phyloP scores from a whole-genome alignment of 208 protist species.

The Zelonia costaricensis region DNA sequence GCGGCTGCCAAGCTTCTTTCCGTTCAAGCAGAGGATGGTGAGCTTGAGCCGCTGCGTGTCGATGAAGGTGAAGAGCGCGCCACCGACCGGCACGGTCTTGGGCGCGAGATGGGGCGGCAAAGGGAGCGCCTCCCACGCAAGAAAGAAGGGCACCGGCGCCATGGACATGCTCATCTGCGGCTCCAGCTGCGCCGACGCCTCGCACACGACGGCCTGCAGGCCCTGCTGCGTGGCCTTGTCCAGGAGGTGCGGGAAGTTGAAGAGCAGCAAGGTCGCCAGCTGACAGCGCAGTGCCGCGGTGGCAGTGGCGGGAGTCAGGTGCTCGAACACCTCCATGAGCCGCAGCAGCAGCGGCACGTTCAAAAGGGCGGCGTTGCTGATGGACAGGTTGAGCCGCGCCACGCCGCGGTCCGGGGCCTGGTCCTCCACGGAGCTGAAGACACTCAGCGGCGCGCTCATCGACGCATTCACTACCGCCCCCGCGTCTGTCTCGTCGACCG shows the following conservation, averaged over 20 bases:
- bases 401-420: conserved; percentile 20
- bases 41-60: conserved; percentile 82
- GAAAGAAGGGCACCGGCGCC: conserved; percentile 51
- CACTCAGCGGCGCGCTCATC: conserved; percentile 1
- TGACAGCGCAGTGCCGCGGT: conserved; percentile 43
- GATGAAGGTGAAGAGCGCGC: conserved; percentile 90
- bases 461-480: background rate
- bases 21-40: conserved; percentile 85
- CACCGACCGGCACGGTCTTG: conserved; percentile 77
- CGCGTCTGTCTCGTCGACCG: background rate
- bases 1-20: conserved; percentile 56
- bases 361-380: conserved; percentile 26
- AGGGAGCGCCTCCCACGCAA: conserved; percentile 68
- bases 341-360: conserved; percentile 65
- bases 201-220: conserved; percentile 39
- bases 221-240: conserved; percentile 38
- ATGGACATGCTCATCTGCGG: conserved; percentile 30
- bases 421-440: conserved; percentile 28
- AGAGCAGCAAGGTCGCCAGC: conserved; percentile 72
- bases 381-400: conserved; percentile 24
- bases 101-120: conserved; percentile 79
- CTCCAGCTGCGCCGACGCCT: conserved; percentile 32
- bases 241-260: conserved; percentile 66
- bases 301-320: conserved; percentile 29
- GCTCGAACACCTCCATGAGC: conserved; percentile 53